Conservation (phyloP, 352 stramenopile genomes). For the Phytophthora pinifolia region DNA sequence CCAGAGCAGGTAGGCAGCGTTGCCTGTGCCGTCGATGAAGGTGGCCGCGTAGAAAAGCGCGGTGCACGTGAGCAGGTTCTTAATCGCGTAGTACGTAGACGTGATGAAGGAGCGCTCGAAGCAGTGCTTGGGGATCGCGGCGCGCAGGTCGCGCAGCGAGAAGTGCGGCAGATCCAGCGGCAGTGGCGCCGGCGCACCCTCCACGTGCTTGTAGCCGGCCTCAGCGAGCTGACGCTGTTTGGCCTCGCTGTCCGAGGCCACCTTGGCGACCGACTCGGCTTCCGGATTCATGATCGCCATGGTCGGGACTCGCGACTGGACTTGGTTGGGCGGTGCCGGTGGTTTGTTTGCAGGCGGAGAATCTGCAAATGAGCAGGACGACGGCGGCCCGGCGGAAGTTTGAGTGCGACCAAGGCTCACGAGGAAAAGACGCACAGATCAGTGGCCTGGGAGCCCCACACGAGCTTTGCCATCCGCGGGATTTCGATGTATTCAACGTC, state of each 20-base stretch:
- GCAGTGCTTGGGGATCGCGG: slow-evolving; percentile 93
- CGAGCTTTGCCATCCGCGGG: background rate
- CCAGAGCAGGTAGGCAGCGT: slow-evolving; percentile 86
- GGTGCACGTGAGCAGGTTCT: slow-evolving; percentile 90
- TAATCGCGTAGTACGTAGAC: slow-evolving; percentile 91
- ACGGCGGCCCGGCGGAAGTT: slow-evolving; percentile 3
- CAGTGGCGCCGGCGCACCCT: slow-evolving; percentile 72
- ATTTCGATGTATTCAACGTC: slow-evolving; percentile 27
- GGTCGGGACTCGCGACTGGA: background rate
- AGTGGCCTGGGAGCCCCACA: slow-evolving; percentile 23
- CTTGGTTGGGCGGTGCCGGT: slow-evolving; percentile 2
- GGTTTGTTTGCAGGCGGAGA: slow-evolving; percentile 25
- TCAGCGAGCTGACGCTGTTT: slow-evolving; percentile 56
- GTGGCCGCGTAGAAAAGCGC: slow-evolving; percentile 89
- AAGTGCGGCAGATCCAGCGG: slow-evolving; percentile 85
- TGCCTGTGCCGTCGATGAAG: slow-evolving; percentile 53
- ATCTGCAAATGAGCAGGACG: slow-evolving; percentile 36
- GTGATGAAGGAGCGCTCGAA: slow-evolving; percentile 94
- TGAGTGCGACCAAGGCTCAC: background rate
- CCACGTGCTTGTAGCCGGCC: slow-evolving; percentile 72
- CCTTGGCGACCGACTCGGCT: slow-evolving; percentile 37
- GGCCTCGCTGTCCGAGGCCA: slow-evolving; percentile 27
- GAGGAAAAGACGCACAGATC: slow-evolving; percentile 19
- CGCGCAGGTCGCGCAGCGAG: slow-evolving; percentile 89
- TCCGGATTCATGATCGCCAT: slow-evolving; percentile 77